phyloP scores from a whole-genome alignment of 441 rosid species.

The Euphorbia schlechtendalii region DNA sequence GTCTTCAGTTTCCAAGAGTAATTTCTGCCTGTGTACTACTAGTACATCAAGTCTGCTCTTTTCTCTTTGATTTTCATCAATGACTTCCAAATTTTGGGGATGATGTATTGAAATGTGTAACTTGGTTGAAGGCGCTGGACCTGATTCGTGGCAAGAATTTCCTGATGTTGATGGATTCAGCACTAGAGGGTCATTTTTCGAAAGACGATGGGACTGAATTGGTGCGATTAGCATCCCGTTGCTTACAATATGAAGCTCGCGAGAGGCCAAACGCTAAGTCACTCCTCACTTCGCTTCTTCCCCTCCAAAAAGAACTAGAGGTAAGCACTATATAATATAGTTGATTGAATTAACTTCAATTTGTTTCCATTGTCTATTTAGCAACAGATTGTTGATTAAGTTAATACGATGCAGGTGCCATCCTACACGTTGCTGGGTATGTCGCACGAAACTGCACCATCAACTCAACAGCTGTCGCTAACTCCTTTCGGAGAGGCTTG shows the following conservation, averaged over 20 bases:
- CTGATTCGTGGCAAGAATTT: constrained; percentile 84
- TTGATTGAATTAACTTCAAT: not conserved
- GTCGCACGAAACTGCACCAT: constrained; percentile 45
- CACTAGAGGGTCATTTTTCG: constrained; percentile 84
- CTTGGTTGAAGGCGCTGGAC: constrained; percentile 72
- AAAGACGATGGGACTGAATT: constrained; percentile 90
- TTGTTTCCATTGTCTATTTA: too few relatives aligned
- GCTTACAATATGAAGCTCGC: constrained; percentile 90
- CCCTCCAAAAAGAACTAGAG: constrained; percentile 87
- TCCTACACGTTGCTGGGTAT: constrained; percentile 71
- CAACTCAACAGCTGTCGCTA: constrained; percentile 37
- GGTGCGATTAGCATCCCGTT: constrained; percentile 85
- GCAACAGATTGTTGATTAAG: too few relatives aligned
- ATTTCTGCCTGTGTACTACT: too few relatives aligned
- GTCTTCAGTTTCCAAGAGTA: not conserved
- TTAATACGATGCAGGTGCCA: constrained; percentile 16
- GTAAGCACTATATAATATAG: constrained; percentile 32
- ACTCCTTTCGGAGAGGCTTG: constrained; percentile 90
- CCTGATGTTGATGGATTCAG: constrained; percentile 86
- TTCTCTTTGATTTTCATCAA: too few relatives aligned
- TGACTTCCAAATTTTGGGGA: too few relatives aligned
- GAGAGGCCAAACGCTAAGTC: constrained; percentile 91
- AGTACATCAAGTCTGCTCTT: too few relatives aligned
- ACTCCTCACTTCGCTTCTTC: constrained; percentile 58
- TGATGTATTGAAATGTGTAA: constrained; percentile 13